A percentile compares a stretch with the other conserved stretches of the same genome.
Conservation (phyloP, 441 rosid genomes). For the Adansonia grandidieri region DNA sequence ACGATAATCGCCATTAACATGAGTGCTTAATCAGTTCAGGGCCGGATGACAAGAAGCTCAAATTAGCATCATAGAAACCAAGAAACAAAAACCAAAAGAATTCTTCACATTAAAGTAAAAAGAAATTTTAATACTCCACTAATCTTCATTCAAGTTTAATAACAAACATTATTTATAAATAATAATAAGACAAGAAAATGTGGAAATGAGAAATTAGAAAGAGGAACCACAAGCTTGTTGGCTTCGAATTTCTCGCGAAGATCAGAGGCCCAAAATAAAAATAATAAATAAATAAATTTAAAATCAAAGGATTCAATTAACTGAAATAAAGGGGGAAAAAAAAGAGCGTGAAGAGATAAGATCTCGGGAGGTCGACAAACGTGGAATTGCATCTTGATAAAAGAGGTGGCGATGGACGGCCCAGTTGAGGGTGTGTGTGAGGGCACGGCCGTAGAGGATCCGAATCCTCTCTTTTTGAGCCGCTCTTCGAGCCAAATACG, state of each 20-base stretch:
- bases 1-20: not conserved
- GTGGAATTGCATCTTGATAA: slow-evolving; percentile 63
- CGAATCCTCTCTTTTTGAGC: slow-evolving; percentile 88
- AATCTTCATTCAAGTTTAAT: not conserved
- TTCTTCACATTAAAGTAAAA: not conserved
- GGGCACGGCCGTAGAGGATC: slow-evolving; percentile 91
- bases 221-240: slow-evolving; percentile 72
- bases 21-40: not conserved
- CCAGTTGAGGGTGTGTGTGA: slow-evolving; percentile 90
- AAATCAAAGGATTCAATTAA: slow-evolving; percentile 17
- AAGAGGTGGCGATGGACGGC: slow-evolving; percentile 95
- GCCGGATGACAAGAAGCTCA: not conserved
- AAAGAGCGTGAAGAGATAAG: slow-evolving; percentile 14
- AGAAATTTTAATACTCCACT: not conserved
- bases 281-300: not conserved
- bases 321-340: not conserved
- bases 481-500: slow-evolving; percentile 74
- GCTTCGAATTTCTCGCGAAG: slow-evolving; percentile 83
- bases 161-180: not conserved
- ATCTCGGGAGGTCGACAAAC: slow-evolving; percentile 10
- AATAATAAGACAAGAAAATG: not conserved
- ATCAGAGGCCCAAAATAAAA: slow-evolving; percentile 56
- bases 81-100: not conserved
- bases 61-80: not conserved
- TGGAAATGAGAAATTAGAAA: not conserved